Base-by-base conservation (phyloP, 345 rosid genomes). In the Hypericum perforatum region DNA sequence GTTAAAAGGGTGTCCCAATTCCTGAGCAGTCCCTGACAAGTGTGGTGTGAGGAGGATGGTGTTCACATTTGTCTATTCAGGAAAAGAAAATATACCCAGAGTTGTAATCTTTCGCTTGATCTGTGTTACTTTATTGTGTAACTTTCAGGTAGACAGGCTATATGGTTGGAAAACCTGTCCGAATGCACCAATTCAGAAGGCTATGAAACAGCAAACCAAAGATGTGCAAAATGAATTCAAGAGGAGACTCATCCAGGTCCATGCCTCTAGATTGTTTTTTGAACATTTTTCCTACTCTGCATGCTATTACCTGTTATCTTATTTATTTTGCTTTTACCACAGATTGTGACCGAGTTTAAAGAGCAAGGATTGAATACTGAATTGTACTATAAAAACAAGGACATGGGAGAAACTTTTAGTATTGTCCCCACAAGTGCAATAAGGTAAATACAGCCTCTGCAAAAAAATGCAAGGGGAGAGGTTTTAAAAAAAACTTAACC, bases 361-460 rank as follows among this genome's bases (percentile, higher is more conserved):
- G 87, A 80, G 74, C 96, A 91, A 78, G 95, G 94, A 16, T 64
- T 92, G 60, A 88, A 92, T 73, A 82, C 96, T 57, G 94, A 81
- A 68, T 72, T 92, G 52, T 92, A 85, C 68, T 83, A 83, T 66
- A 92, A 81, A 73, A 92, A 92, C 63, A 81, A 65, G 71, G 94
- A 88, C 16, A 82, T 77, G 89, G 85, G 86, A 52, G 94, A 85
- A 69, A 76, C 82, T 49, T 78, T 11, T 73, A 87, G 81, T 56
- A 83, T 92, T 54, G 95, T 92, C 37, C 98, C 98, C 36, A 92
- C 96, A 9, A 92, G 98, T 78, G 96, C 98, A 51, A 66, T 82
- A 16, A 85, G 79, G 96, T 82, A 57, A 55, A n/a, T 50, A 2
- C 59, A 32, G 12, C 16, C 44, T 41, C 8, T 7, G 45, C 38